Conservation (phyloP, 1,284 basidiomycete species). For the Heterobasidion occidentale region DNA sequence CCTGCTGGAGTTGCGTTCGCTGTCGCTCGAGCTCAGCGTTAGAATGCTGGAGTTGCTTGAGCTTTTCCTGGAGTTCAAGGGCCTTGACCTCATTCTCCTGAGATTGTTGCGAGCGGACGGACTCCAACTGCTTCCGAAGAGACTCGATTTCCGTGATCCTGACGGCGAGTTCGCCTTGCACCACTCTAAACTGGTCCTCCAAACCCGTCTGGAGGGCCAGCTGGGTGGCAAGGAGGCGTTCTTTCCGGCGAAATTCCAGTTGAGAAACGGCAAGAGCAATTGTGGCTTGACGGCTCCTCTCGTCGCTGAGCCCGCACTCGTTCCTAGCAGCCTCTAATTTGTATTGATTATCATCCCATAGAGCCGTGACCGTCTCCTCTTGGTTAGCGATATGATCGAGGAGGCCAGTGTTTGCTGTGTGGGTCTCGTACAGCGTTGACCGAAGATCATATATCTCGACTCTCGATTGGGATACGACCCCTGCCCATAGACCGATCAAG, state of each 20-base stretch:
- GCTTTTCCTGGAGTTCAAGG: not conserved
- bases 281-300: conserved; percentile 18
- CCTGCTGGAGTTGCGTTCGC: conserved; percentile 4
- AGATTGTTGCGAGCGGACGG: conserved; percentile 11
- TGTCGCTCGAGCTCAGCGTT: conserved; percentile 6
- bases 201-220: not conserved
- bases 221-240: not conserved
- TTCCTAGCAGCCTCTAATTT: conserved; percentile 6
- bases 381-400: not conserved
- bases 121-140: conserved; percentile 17
- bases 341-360: conserved; percentile 3
- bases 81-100: not conserved
- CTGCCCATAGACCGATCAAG: conserved; percentile 22
- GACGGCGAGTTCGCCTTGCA: conserved; percentile 15
- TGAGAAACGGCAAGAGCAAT: conserved; percentile 25
- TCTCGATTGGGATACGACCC: conserved; percentile 17
- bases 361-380: not conserved
- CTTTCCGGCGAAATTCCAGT: conserved; percentile 8
- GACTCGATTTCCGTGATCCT: conserved; percentile 21
- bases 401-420: conserved; percentile 1
- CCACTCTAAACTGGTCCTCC: conserved; percentile 9
- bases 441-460: not conserved
- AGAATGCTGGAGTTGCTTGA: conserved; percentile 3
- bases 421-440: conserved; percentile 6
- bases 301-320: conserved; percentile 2